Evolutionary conservation across 805 yeast species (phyloP).

Genomic region (Candida xiaguanensis): DNA sequence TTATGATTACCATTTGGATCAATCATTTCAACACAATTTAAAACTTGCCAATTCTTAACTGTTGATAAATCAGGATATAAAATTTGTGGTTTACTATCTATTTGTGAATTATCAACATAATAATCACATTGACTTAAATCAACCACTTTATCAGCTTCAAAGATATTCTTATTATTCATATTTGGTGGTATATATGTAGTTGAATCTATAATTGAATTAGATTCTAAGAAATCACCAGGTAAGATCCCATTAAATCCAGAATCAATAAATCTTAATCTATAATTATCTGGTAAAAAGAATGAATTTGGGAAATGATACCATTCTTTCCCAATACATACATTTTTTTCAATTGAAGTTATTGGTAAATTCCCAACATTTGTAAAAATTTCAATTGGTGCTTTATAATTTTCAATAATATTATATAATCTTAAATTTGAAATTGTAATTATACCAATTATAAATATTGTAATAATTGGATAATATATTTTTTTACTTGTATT

Average conservation of each 20-base stretch:
- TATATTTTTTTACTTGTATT: not conserved
- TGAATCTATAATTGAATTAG: constrained; percentile 12
- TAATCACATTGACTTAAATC: constrained; percentile 58
- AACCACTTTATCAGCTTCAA: constrained; percentile 55
- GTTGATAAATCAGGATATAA: constrained; percentile 14
- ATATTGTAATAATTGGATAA: not conserved
- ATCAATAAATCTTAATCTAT: constrained; percentile 62
- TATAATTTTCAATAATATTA: constrained; percentile 62
- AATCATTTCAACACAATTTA: constrained; percentile 48
- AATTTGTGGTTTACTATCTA: constrained; percentile 26
- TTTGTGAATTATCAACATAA: constrained; percentile 57
- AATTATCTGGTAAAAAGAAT: constrained; percentile 65
- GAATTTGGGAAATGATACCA: constrained; percentile 94
- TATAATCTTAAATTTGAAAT: constrained; percentile 47
- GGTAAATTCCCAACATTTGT: constrained; percentile 21
- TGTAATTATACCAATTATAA: constrained; percentile 3
- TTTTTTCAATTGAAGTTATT: constrained; percentile 15
- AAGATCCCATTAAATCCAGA: constrained; percentile 83
- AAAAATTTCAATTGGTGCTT: constrained; percentile 67
- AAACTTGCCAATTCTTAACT: constrained; percentile 41
- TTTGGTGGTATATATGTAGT: constrained; percentile 53
- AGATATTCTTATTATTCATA: constrained; percentile 74
- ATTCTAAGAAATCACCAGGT: constrained; percentile 82
- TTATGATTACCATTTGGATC: constrained; percentile 49
- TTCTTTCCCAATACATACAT: constrained; percentile 89